Evolutionary conservation across 305 asterid genomes (phyloP).

Genomic region (Ruellia speciosa): DNA sequence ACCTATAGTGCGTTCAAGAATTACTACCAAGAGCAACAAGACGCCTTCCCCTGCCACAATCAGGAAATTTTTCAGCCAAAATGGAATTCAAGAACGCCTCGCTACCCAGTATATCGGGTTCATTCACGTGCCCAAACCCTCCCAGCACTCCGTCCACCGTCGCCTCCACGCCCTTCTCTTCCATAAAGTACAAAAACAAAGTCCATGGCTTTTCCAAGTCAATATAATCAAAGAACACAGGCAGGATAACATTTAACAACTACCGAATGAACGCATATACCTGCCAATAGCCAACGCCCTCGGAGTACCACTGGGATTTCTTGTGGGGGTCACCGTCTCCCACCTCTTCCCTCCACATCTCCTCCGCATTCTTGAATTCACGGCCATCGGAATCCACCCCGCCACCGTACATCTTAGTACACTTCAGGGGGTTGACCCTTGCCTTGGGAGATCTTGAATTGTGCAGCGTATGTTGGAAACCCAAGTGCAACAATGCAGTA

Average conservation of each 20-base stretch:
- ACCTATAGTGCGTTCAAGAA: not conserved
- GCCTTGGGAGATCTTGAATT: conserved; percentile 8
- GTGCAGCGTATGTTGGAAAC: not conserved
- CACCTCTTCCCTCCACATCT: conserved; percentile 95
- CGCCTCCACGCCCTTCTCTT: conserved; percentile 83
- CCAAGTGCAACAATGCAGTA: conserved; percentile 6
- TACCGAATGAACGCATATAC: conserved; percentile 20
- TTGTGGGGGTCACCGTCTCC: conserved; percentile 60
- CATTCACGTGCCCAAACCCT: conserved; percentile 77
- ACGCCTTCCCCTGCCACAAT: conserved; percentile 43
- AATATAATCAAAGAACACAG: not conserved
- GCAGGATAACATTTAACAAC: not conserved
- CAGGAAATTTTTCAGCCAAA: conserved; percentile 57
- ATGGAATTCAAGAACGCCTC: conserved; percentile 61
- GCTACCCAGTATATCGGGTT: conserved; percentile 66
- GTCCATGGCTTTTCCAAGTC: not conserved
- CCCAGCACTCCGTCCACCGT: conserved; percentile 90
- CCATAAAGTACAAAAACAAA: conserved; percentile 16
- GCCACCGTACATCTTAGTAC: conserved; percentile 42
- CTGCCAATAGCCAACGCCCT: conserved; percentile 84
- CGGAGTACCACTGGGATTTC: conserved; percentile 75
- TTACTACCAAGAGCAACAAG: conserved; percentile 74
- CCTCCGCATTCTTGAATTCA: conserved; percentile 59
- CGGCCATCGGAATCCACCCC: conserved; percentile 86
- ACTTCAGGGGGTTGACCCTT: conserved; percentile 18